A percentile compares a stretch with the other conserved stretches of the same genome.
phyloP scores from a whole-genome alignment of 257 asterid genomes.

The Pogostemon cablin region DNA sequence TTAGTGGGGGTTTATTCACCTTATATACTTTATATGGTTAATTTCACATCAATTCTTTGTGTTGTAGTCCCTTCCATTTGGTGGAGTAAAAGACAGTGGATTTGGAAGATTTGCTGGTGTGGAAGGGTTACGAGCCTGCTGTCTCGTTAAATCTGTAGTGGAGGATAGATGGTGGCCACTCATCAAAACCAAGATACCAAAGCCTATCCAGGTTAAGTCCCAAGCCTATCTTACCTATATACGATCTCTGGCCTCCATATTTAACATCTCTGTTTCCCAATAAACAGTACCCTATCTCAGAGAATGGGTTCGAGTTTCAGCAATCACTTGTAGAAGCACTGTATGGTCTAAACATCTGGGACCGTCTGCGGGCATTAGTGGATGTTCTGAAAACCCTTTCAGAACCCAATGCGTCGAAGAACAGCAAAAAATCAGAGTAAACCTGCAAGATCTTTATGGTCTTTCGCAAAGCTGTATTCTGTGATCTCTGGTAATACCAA shows the following conservation, averaged over 20 bases:
- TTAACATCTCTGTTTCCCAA: slow-evolving; percentile 29
- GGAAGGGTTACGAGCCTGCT: slow-evolving; percentile 97
- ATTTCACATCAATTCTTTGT: slow-evolving; percentile 12
- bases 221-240: background rate
- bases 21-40: background rate
- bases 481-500: background rate
- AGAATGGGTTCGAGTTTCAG: slow-evolving; percentile 80
- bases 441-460: slow-evolving; percentile 6
- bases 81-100: slow-evolving; percentile 96
- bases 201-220: slow-evolving; percentile 82
- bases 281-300: slow-evolving; percentile 82
- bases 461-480: slow-evolving; percentile 1
- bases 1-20: background rate
- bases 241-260: background rate
- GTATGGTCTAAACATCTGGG: slow-evolving; percentile 78
- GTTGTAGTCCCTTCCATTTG: slow-evolving; percentile 92
- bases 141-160: slow-evolving; percentile 87
- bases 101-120: slow-evolving; percentile 97
- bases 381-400: slow-evolving; percentile 72
- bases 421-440: slow-evolving; percentile 51
- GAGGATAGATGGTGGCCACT: slow-evolving; percentile 99
- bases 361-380: slow-evolving; percentile 73
- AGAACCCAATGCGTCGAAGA: slow-evolving; percentile 54
- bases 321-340: slow-evolving; percentile 75
- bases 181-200: slow-evolving; percentile 88